phyloP scores from a whole-genome alignment of 306 rosid species.

The Corylus heterophylla region DNA sequence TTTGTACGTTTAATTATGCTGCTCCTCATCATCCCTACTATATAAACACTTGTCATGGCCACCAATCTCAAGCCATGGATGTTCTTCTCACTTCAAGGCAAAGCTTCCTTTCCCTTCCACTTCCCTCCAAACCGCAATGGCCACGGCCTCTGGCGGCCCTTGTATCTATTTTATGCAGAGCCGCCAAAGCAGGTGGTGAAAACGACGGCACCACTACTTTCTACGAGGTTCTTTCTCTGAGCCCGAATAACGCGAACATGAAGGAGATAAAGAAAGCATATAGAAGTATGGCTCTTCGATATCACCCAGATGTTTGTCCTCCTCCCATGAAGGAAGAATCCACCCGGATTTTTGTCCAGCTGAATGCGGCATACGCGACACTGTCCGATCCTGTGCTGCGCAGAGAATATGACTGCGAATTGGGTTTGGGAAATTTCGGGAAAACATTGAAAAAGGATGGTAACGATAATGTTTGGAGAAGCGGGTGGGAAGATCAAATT shows the following conservation, averaged over 20 bases:
- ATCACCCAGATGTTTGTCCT: slow-evolving; percentile 64
- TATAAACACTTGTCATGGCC: too few relatives aligned
- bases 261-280: slow-evolving; percentile 67
- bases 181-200: neutral
- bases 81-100: slow-evolving; percentile 24
- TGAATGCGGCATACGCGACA: slow-evolving; percentile 58
- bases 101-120: slow-evolving; percentile 8
- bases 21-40: too few relatives aligned
- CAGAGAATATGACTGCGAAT: slow-evolving; percentile 44
- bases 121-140: slow-evolving; percentile 4
- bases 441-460: neutral
- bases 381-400: slow-evolving; percentile 51
- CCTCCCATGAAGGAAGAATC: slow-evolving; percentile 47
- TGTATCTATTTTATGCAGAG: slow-evolving; percentile 29
- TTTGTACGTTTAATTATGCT: too few relatives aligned
- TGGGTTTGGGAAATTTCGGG: slow-evolving; percentile 28
- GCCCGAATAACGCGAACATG: slow-evolving; percentile 33
- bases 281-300: slow-evolving; percentile 52
- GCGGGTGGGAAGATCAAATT: slow-evolving; percentile 49
- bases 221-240: slow-evolving; percentile 50
- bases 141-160: neutral
- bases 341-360: slow-evolving; percentile 48
- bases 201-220: slow-evolving; percentile 23
- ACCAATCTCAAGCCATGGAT: slow-evolving; percentile 21
- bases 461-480: slow-evolving; percentile 17